These are phyloP conservation scores for Stenocarpella maydis DNA, from an alignment of 2,329 filamentous ascomycete genomes.

Conservation along the genomic window DNA sequence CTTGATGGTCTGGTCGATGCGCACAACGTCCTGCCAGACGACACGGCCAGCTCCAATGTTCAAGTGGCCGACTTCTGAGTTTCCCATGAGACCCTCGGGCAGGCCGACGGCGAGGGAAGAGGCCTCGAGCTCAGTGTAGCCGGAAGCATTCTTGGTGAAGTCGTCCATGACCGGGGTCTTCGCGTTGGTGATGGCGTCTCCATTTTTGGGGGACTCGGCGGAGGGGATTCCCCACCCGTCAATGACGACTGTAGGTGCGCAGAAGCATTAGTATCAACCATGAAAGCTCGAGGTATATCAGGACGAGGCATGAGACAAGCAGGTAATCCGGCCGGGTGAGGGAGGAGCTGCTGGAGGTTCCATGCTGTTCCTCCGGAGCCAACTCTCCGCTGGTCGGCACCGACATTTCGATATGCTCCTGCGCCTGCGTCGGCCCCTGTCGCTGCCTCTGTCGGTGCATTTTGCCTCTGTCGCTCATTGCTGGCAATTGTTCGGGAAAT, in stretches of 20 bases:
- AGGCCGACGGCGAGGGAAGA: constrained; percentile 95
- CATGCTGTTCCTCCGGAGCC: not conserved
- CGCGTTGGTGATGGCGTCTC: constrained; percentile 94
- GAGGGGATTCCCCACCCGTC: constrained; percentile 96
- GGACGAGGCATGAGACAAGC: constrained; percentile 58
- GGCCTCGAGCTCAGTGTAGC: constrained; percentile 92
- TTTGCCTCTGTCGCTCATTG: constrained; percentile 2
- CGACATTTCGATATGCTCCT: not conserved
- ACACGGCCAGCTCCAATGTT: constrained; percentile 98
- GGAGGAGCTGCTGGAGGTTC: not conserved
- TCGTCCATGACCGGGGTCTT: constrained; percentile 95
- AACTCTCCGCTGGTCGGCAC: not conserved
- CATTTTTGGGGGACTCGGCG: constrained; percentile 81
- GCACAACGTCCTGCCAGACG: constrained; percentile 97
- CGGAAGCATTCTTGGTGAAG: constrained; percentile 82
- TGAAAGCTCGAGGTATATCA: constrained; percentile 64
- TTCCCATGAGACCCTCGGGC: constrained; percentile 97
- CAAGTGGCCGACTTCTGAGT: constrained; percentile 97
- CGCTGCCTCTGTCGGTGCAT: not conserved
- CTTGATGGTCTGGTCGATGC: constrained; percentile 93
- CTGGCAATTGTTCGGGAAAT: not conserved
- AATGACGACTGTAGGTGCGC: constrained; percentile 82
- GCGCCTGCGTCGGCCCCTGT: not conserved
- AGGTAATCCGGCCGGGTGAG: constrained; percentile 46
- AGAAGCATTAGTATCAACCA: constrained; percentile 67